These are phyloP conservation scores for Isoetes engelmannii DNA, from an alignment of 83 land plant genomes.

Conservation along the genomic window DNA sequence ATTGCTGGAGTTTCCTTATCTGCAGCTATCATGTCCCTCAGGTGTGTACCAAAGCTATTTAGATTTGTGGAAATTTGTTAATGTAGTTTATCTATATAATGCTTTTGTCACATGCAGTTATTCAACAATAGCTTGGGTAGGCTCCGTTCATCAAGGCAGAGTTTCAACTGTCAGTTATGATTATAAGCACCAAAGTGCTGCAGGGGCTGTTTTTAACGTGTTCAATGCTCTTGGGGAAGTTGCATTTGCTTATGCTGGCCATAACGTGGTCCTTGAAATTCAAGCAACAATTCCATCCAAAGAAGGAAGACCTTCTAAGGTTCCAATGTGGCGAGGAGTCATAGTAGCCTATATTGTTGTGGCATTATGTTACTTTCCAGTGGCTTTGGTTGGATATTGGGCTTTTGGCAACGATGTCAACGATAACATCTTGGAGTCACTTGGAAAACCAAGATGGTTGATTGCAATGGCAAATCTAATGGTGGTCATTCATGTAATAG, in stretches of 20 bases:
- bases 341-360: constrained; percentile 66
- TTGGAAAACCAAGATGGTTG: constrained; percentile 42
- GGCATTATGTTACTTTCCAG: constrained; percentile 87
- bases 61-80: too few species aligned
- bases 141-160: constrained; percentile 43
- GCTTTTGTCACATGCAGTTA: constrained; percentile 29
- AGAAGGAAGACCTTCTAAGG: constrained; percentile 76
- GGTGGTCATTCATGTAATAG: constrained; percentile 61
- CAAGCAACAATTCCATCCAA: constrained; percentile 93
- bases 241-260: constrained; percentile 93
- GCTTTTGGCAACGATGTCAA: constrained; percentile 58
- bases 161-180: constrained; percentile 29
- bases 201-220: constrained; percentile 35
- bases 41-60: constrained; percentile 23
- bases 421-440: constrained; percentile 39
- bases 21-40: constrained; percentile 75
- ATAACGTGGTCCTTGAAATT: constrained; percentile 90
- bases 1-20: constrained; percentile 70
- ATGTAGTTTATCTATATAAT: too few species aligned
- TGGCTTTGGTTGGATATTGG: constrained; percentile 70
- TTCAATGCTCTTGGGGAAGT: constrained; percentile 68
- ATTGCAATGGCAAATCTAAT: constrained; percentile 54
- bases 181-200: constrained; percentile 15
- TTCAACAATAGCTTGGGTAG: constrained; percentile 67
- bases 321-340: constrained; percentile 90